Conservation (phyloP, 2,329 filamentous ascomycete species). For the Aspergillus sergii region DNA sequence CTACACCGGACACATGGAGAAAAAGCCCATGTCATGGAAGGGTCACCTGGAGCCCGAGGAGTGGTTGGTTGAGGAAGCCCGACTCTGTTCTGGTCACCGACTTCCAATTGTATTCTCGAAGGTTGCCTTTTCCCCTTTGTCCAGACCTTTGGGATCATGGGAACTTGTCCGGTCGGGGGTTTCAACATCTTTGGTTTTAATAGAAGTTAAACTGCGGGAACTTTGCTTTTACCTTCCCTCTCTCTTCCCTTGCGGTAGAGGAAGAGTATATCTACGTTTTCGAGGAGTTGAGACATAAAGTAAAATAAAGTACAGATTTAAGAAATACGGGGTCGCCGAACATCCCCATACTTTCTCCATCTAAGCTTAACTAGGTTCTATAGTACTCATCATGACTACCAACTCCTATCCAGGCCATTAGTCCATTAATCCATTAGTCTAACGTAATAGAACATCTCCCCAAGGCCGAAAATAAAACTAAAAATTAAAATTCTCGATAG, state of each 20-base stretch:
- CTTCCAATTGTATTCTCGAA: constrained; percentile 3
- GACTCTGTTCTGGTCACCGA: neutral
- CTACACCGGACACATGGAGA: neutral
- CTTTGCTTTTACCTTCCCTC: neutral
- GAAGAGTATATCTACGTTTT: neutral
- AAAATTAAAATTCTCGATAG: neutral
- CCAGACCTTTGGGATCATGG: neutral
- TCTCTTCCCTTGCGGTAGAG: neutral
- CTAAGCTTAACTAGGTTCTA: neutral
- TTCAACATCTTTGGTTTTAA: neutral
- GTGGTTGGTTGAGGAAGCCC: neutral
- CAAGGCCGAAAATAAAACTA: neutral
- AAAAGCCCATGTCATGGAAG: neutral
- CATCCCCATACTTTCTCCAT: neutral
- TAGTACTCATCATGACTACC: neutral
- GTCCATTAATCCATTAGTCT: neutral
- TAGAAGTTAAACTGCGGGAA: neutral
- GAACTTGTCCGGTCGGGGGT: neutral
- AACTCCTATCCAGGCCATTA: neutral
- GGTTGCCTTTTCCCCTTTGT: neutral
- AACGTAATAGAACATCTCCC: neutral
- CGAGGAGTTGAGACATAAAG: neutral
- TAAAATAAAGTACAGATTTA: neutral
- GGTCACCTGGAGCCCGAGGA: neutral
- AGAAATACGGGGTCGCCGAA: neutral